Evolutionary conservation across 1,284 basidiomycete genomes (phyloP).

Genomic region (Vanrija pseudolonga): DNA sequence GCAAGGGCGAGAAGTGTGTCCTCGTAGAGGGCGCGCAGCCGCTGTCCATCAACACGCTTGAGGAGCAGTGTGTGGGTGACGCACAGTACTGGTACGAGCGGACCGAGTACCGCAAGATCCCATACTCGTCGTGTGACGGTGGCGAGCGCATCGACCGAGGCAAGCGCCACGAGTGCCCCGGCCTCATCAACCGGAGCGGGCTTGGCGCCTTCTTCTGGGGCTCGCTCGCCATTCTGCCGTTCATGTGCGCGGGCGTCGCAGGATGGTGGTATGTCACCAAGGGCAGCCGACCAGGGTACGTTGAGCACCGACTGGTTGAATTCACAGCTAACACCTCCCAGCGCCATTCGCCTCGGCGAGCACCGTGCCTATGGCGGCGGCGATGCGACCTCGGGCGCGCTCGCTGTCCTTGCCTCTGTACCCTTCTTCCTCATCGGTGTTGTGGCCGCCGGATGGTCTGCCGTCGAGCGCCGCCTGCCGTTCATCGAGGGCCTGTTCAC

Average conservation of each 20-base stretch:
- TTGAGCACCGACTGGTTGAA: too few species aligned
- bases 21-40: slow-evolving; percentile 65
- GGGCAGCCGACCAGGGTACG: slow-evolving; percentile 63
- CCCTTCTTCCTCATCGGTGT: slow-evolving; percentile 83
- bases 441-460: slow-evolving; percentile 58
- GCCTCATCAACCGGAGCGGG: slow-evolving; percentile 54
- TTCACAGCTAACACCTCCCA: slow-evolving; percentile 7
- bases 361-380: slow-evolving; percentile 52
- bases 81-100: slow-evolving; percentile 72
- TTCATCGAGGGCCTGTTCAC: slow-evolving; percentile 47
- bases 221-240: slow-evolving; percentile 65
- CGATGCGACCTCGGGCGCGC: slow-evolving; percentile 51
- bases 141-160: slow-evolving; percentile 72
- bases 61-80: slow-evolving; percentile 53
- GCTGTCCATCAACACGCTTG: slow-evolving; percentile 55
- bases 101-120: slow-evolving; percentile 82
- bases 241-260: slow-evolving; percentile 65
- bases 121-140: slow-evolving; percentile 75
- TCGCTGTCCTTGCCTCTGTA: slow-evolving; percentile 72
- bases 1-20: slow-evolving; percentile 63
- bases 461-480: slow-evolving; percentile 54
- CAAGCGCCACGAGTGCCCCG: slow-evolving; percentile 68
- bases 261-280: slow-evolving; percentile 74
- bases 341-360: slow-evolving; percentile 65
- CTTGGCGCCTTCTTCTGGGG: slow-evolving; percentile 78